Conservation (phyloP, 2,329 filamentous ascomycete genomes). For the Mycocentrospora acerina region DNA sequence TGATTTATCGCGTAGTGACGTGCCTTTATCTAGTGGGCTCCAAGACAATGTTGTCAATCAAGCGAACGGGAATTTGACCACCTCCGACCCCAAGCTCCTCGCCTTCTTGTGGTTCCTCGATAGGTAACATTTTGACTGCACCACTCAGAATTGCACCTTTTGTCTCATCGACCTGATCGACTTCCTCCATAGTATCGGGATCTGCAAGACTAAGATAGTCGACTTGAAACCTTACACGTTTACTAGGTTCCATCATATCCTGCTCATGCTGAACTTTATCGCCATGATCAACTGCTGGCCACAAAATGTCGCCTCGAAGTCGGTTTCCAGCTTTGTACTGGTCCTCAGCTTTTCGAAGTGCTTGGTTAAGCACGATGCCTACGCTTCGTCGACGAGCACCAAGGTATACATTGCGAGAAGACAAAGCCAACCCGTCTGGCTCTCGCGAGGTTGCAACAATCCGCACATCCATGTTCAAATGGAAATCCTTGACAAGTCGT, state of each 20-base stretch:
- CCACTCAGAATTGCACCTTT: conserved; percentile 84
- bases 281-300: conserved; percentile 65
- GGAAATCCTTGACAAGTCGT: conserved; percentile 84
- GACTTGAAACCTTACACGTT: conserved; percentile 74
- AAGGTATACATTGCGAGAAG: conserved; percentile 91
- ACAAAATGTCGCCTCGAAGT: conserved; percentile 68
- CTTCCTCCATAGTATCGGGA: conserved; percentile 77
- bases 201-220: conserved; percentile 94
- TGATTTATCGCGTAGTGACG: no score
- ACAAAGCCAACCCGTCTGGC: conserved; percentile 80
- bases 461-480: conserved; percentile 72
- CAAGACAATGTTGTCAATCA: conserved; percentile 92
- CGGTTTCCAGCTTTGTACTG: conserved; percentile 60
- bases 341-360: conserved; percentile 69
- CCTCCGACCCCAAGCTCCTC: conserved; percentile 73
- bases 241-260: conserved; percentile 56
- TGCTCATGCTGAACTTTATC: conserved; percentile 62
- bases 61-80: conserved; percentile 72
- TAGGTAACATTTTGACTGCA: conserved; percentile 83
- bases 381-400: conserved; percentile 71
- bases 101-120: conserved; percentile 67
- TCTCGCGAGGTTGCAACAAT: conserved; percentile 77
- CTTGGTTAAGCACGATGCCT: conserved; percentile 70
- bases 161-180: conserved; percentile 67
- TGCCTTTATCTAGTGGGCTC: conserved; percentile 21